Evolutionary conservation across 1,139 yeast species (phyloP), one percentile per base, ranked within the genome.

Genomic region (Diutina ranongensis): DNA sequence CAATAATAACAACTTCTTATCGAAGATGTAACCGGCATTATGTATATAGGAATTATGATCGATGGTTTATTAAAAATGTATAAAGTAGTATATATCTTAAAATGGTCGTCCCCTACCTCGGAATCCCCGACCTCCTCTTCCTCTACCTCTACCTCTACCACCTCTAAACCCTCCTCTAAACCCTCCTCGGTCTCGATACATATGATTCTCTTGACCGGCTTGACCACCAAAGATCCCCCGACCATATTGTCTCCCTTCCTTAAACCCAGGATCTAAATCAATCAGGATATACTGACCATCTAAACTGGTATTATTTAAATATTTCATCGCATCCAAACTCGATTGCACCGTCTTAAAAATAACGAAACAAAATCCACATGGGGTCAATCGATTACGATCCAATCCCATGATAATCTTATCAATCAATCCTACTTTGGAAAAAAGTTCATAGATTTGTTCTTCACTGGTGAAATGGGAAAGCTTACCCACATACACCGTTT

Each of bases 291-390:
- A 69, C 50, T 86, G 79, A 46, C 89, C 94, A 58, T 89, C 96
- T 45, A 89, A 71, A 55, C 79, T 81, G 0, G 95, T 87, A 45
- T 80, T 81, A 51, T 84, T 80, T 48, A 92, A 67, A 58, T 79
- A 89, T 57, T 87, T 83, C 57, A 89, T 77, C 5, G 96, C 85
- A 52, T 83, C 78, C 42, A 87, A 67, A 0, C 96, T 87, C 45
- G 85, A 88, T 44, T 72, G 71, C 47, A 80, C 80, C 12, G 69
- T 63, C 47, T 72, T 72, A 60, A 80, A 92, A 44, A 86, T 82
- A 32, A 89, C 88, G 61, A 89, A 89, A 58, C 97, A 88, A 63
- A 92, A 92, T 31, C 97, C 97, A 59, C 97, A 88, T 1, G 97
- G 97, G 0, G 96, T 87, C 56, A 81, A 78, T 53, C 83, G 82